Percentiles rank a stretch among this genome's conserved stretches.
These are phyloP conservation scores for Botryotinia narcissicola DNA, from an alignment of 2,329 filamentous ascomycete genomes.

Conservation along the genomic window DNA sequence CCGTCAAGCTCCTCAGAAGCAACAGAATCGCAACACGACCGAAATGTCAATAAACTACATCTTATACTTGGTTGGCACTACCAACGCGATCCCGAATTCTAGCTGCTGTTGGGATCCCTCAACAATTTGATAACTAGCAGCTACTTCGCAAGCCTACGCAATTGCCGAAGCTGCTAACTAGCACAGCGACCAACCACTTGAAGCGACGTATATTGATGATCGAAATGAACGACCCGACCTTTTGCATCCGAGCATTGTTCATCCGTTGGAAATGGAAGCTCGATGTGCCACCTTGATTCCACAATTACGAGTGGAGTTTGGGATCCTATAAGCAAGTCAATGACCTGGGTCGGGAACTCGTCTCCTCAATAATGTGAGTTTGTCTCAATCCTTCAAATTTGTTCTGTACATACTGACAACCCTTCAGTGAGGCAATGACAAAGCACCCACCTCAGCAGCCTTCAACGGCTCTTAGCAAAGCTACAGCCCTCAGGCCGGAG, in stretches of 20 bases:
- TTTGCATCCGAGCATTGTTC: no score
- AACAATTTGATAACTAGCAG: background rate
- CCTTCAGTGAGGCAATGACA: constrained; percentile 94
- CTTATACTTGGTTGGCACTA: background rate
- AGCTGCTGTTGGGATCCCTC: background rate
- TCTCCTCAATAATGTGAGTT: constrained; percentile 86
- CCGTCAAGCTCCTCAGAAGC: background rate
- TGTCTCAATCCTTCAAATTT: constrained; percentile 11
- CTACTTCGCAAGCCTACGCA: background rate
- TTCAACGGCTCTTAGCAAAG: constrained; percentile 75
- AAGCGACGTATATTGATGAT: background rate
- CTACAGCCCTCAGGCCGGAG: constrained; percentile 71
- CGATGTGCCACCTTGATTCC: no score
- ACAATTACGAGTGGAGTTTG: background rate
- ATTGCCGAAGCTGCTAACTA: no score
- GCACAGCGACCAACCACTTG: background rate
- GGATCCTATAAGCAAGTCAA: background rate
- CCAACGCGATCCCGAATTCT: background rate
- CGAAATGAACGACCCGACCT: background rate
- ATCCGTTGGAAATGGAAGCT: no score
- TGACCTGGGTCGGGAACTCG: background rate
- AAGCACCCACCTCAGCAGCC: constrained; percentile 73
- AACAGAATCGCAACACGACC: background rate
- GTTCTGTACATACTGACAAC: constrained; percentile 40
- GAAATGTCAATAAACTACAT: background rate